phyloP scores from a whole-genome alignment of 805 yeast species.

The Ogataea paraovalis region DNA sequence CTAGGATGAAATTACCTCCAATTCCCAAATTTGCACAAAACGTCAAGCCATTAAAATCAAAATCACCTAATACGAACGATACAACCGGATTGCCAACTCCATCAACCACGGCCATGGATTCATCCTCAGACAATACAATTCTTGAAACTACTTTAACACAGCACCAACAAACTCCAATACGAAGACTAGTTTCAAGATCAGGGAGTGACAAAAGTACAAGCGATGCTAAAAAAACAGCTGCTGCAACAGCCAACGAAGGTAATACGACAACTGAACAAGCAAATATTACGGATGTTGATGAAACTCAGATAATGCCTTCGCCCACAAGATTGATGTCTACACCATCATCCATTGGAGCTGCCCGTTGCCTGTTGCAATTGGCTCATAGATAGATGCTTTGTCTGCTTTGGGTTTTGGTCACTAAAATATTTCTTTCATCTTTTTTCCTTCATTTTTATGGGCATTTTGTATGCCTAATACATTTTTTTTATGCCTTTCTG shows the following conservation, averaged over 20 bases:
- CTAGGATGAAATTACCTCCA: slow-evolving; percentile 26
- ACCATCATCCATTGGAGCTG: slow-evolving; percentile 47
- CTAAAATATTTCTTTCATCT: too few species aligned
- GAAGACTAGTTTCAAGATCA: neutral
- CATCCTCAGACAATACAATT: slow-evolving; percentile 12
- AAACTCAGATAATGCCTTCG: slow-evolving; percentile 31
- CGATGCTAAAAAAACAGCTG: neutral
- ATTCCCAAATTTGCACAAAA: slow-evolving; percentile 22
- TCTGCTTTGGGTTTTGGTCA: too few species aligned
- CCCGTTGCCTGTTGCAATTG: slow-evolving; percentile 39
- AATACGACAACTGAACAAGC: neutral
- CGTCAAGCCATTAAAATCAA: neutral
- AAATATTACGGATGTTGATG: slow-evolving; percentile 8
- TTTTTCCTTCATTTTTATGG: too few species aligned
- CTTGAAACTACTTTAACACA: slow-evolving; percentile 5
- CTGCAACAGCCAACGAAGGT: neutral
- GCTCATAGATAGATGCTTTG: slow-evolving; percentile 35
- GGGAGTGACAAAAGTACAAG: neutral
- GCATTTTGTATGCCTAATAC: too few species aligned
- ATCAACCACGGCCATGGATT: slow-evolving; percentile 1
- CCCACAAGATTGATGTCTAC: slow-evolving; percentile 40
- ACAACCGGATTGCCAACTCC: neutral
- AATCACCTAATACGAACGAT: neutral
- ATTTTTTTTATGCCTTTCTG: too few species aligned
- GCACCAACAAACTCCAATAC: slow-evolving; percentile 4